These are phyloP conservation scores for Syzygium aqueum DNA, from an alignment of 345 rosid genomes.

Conservation along the genomic window DNA sequence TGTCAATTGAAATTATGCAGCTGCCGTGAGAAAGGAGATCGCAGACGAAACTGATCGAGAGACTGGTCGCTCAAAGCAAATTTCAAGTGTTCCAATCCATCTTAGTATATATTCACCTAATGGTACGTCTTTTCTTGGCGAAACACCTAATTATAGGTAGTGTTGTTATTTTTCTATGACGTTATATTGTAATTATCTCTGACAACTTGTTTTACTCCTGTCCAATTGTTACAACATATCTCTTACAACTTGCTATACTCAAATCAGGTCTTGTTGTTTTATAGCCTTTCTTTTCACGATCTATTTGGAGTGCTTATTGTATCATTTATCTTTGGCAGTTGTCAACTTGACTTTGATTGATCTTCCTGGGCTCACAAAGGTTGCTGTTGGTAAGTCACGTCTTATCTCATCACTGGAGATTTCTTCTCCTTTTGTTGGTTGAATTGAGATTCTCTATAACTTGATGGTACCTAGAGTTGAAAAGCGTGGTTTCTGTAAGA, in stretches of 20 bases:
- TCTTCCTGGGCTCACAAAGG: slow-evolving; percentile 99
- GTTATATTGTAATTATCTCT: neutral
- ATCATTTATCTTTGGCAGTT: slow-evolving; percentile 42
- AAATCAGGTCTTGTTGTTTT: neutral
- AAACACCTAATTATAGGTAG: neutral
- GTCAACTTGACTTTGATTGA: slow-evolving; percentile 95
- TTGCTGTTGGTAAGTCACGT: slow-evolving; percentile 79
- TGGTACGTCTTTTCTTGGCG: slow-evolving; percentile 27
- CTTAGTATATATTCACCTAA: slow-evolving; percentile 91
- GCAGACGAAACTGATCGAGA: slow-evolving; percentile 98
- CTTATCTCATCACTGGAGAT: neutral
- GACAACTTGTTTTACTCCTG: neutral
- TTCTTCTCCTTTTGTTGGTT: neutral
- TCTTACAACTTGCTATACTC: neutral
- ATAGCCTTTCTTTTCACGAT: neutral
- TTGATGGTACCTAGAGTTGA: neutral
- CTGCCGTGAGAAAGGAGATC: slow-evolving; percentile 98
- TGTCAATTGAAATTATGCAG: slow-evolving; percentile 20
- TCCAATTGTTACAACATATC: neutral
- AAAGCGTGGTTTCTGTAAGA: neutral
- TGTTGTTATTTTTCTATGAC: neutral
- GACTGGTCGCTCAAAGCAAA: slow-evolving; percentile 83
- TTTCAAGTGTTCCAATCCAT: slow-evolving; percentile 96
- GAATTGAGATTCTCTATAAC: neutral
- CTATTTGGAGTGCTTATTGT: neutral